Percentiles rank a stretch among this genome's conserved stretches.
phyloP scores from a whole-genome alignment of 1,284 basidiomycete species.

The Pseudozyma pruni region DNA sequence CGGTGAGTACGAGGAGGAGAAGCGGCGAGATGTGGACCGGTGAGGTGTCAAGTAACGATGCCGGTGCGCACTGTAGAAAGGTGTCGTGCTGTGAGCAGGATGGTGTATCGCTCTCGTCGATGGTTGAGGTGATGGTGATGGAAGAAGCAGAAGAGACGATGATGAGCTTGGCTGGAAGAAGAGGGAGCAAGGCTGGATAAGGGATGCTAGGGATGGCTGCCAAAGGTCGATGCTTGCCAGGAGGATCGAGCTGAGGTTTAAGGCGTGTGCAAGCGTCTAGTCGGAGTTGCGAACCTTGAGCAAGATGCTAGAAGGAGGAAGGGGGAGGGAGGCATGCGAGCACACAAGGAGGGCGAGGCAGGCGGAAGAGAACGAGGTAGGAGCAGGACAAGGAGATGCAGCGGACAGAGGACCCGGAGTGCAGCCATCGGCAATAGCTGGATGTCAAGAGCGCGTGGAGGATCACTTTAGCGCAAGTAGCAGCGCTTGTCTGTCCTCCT shows the following conservation, averaged over 20 bases:
- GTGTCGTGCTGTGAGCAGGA: background rate
- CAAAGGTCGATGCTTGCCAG: background rate
- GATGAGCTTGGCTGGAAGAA: background rate
- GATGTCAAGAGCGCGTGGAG: too few species aligned
- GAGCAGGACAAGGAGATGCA: constrained; percentile 1
- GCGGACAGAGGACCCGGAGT: too few species aligned
- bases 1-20: too few species aligned
- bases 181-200: background rate
- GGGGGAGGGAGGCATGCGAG: background rate
- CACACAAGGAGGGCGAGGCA: background rate
- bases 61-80: too few species aligned
- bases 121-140: background rate
- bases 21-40: background rate
- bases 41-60: too few species aligned
- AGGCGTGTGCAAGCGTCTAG: constrained; percentile 2
- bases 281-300: constrained; percentile 12
- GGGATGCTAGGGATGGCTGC: background rate
- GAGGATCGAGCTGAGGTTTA: constrained; percentile 15
- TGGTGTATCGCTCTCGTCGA: background rate
- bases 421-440: too few species aligned
- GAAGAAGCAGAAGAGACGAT: background rate
- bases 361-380: background rate
- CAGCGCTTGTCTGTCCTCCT: too few species aligned
- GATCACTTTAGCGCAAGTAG: too few species aligned
- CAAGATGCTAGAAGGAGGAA: too few species aligned